These are phyloP conservation scores for Pouteria glomerata DNA, from an alignment of 148 eudicot species.

Conservation along the genomic window DNA sequence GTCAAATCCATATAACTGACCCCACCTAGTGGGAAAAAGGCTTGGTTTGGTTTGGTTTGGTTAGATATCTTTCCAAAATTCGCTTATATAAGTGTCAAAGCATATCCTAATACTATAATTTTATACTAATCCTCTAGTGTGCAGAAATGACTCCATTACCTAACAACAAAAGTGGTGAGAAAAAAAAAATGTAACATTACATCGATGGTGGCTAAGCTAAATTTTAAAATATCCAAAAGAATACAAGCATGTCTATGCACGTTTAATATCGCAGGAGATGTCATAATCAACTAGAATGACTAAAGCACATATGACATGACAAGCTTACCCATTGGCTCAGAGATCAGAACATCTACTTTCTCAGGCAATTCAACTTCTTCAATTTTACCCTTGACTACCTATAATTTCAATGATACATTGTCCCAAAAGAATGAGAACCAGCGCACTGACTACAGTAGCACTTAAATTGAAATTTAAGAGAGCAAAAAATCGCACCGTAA, in stretches of 20 bases:
- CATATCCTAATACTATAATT: too few species aligned
- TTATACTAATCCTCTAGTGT: too few species aligned
- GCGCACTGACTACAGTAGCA: neutral
- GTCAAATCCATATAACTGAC: too few species aligned
- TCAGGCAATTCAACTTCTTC: conserved; percentile 95
- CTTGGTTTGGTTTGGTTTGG: too few species aligned
- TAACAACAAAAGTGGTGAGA: too few species aligned
- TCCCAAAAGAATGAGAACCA: conserved; percentile 10
- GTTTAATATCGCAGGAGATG: neutral
- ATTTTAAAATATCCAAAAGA: neutral
- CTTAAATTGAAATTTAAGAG: neutral
- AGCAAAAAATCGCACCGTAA: conserved; percentile 57
- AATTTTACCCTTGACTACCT: conserved; percentile 96
- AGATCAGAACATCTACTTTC: conserved; percentile 89
- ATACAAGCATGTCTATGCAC: neutral
- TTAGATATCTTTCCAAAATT: too few species aligned
- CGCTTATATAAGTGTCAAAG: too few species aligned
- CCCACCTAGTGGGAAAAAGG: too few species aligned
- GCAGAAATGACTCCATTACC: too few species aligned
- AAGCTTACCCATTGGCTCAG: conserved; percentile 94
- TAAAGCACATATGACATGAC: neutral
- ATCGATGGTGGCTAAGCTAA: neutral
- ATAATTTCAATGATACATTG: conserved; percentile 10
- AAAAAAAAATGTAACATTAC: too few species aligned
- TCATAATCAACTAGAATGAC: neutral